These are phyloP conservation scores for Tephrocybe rancida DNA, from an alignment of 768 basidiomycete species.

Conservation along the genomic window DNA sequence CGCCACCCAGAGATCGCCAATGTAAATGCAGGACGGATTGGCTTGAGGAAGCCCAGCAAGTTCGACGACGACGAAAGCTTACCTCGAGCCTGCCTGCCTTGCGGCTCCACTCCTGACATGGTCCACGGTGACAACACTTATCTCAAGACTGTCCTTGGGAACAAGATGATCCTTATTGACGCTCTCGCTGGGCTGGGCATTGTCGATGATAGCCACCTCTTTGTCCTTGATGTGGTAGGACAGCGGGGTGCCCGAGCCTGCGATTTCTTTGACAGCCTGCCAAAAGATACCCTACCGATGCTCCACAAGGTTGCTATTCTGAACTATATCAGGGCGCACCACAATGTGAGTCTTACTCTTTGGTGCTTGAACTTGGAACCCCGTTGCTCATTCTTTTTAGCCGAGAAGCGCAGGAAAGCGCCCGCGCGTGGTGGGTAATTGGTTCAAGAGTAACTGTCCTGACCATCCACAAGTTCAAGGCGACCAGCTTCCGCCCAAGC, in stretches of 20 bases:
- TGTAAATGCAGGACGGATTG: too few relatives aligned
- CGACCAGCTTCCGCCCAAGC: background rate
- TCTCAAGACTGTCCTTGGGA: background rate
- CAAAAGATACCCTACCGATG: background rate
- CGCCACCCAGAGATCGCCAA: too few relatives aligned
- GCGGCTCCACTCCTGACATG: background rate
- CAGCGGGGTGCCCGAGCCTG: background rate
- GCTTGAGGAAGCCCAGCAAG: too few relatives aligned
- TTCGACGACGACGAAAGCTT: too few relatives aligned
- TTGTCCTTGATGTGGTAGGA: background rate
- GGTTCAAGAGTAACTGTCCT: background rate
- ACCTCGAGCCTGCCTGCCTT: background rate
- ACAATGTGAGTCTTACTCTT: background rate
- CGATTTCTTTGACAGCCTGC: background rate
- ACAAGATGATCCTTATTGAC: background rate
- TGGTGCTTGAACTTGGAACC: too few relatives aligned
- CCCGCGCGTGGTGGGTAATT: background rate
- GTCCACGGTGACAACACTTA: background rate
- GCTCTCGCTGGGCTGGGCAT: background rate
- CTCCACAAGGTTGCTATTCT: background rate
- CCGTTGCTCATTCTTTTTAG: too few relatives aligned
- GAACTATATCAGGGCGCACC: background rate
- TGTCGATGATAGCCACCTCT: constrained; percentile 1
- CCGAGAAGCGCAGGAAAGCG: background rate
- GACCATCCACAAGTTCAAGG: background rate